phyloP scores from a whole-genome alignment of 2,329 filamentous ascomycete genomes.

The Pezicula radicicola region DNA sequence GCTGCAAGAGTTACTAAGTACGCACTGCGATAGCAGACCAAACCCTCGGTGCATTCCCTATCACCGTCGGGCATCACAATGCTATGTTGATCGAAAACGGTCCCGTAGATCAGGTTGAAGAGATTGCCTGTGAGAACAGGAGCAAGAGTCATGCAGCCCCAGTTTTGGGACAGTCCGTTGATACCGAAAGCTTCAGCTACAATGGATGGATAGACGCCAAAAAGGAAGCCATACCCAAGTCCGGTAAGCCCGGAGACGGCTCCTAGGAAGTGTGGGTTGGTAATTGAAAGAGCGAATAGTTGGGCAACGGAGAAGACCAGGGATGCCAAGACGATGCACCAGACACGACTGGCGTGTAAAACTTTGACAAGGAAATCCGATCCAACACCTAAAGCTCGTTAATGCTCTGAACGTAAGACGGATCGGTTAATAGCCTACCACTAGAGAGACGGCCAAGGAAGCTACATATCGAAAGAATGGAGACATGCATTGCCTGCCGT shows the following conservation, averaged over 20 bases:
- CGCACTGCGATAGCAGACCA: conserved; percentile 76
- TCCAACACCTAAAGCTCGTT: conserved; percentile 62
- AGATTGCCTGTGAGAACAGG: conserved; percentile 86
- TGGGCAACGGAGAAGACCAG: conserved; percentile 78
- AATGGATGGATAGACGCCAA: conserved; percentile 89
- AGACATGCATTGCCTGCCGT: conserved; percentile 88
- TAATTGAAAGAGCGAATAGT: conserved; percentile 69
- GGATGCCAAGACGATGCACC: conserved; percentile 82
- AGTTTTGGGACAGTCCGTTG: conserved; percentile 86
- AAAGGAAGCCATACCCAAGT: conserved; percentile 87
- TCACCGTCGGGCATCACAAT: conserved; percentile 65
- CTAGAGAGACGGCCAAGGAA: conserved; percentile 79
- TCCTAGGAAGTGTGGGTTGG: conserved; percentile 73
- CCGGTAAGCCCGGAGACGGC: conserved; percentile 82
- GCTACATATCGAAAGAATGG: conserved; percentile 84
- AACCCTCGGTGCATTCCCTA: conserved; percentile 71
- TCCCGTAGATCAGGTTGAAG: conserved; percentile 90
- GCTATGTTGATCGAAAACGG: conserved; percentile 78
- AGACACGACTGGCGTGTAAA: conserved; percentile 77
- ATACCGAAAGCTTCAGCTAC: conserved; percentile 90
- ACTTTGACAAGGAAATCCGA: conserved; percentile 87
- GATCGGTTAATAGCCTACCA: too few relatives aligned
- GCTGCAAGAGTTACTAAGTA: conserved; percentile 77
- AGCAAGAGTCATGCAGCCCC: conserved; percentile 90
- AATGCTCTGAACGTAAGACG: conserved; percentile 13